Conservation (phyloP, 2,329 filamentous ascomycete genomes). For the Trichoderma harzianum region DNA sequence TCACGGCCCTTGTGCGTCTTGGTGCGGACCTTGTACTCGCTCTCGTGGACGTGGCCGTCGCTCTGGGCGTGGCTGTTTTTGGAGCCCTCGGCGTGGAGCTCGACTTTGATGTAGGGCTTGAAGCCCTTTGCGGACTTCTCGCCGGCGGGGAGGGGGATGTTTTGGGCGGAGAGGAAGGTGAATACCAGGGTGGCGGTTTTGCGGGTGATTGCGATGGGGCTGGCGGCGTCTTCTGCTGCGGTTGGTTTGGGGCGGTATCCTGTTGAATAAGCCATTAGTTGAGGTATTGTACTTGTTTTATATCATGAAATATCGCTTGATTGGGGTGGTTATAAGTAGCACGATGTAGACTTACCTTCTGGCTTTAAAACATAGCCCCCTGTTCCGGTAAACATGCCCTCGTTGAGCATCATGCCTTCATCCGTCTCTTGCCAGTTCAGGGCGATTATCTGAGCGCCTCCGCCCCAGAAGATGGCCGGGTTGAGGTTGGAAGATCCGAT, state of each 20-base stretch:
- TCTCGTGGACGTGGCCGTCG: constrained; percentile 38
- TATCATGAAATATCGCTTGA: not conserved
- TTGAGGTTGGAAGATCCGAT: constrained; percentile 85
- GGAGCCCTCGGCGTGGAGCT: constrained; percentile 75
- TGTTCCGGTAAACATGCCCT: constrained; percentile 83
- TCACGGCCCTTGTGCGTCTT: constrained; percentile 55
- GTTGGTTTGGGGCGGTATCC: constrained; percentile 32
- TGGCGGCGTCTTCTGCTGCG: constrained; percentile 22
- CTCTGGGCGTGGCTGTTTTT: constrained; percentile 41
- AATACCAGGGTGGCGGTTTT: constrained; percentile 67
- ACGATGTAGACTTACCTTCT: constrained; percentile 43
- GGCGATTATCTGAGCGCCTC: constrained; percentile 85
- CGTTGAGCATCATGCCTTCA: constrained; percentile 92
- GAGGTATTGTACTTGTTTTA: not conserved
- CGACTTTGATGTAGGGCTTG: constrained; percentile 77
- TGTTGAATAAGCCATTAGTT: not conserved
- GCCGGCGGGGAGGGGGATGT: constrained; percentile 61
- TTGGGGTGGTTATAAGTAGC: not conserved
- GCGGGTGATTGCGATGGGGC: constrained; percentile 39
- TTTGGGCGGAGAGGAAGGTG: constrained; percentile 72
- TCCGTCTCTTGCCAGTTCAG: constrained; percentile 93
- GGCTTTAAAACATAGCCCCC: constrained; percentile 88
- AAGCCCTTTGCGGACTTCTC: constrained; percentile 55
- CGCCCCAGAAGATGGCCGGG: constrained; percentile 79
- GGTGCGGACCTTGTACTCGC: constrained; percentile 57